Evolutionary conservation across 2,329 filamentous ascomycete species (phyloP), one percentile per base, ranked within the genome.

Genomic region (Aspergillus sp.): DNA sequence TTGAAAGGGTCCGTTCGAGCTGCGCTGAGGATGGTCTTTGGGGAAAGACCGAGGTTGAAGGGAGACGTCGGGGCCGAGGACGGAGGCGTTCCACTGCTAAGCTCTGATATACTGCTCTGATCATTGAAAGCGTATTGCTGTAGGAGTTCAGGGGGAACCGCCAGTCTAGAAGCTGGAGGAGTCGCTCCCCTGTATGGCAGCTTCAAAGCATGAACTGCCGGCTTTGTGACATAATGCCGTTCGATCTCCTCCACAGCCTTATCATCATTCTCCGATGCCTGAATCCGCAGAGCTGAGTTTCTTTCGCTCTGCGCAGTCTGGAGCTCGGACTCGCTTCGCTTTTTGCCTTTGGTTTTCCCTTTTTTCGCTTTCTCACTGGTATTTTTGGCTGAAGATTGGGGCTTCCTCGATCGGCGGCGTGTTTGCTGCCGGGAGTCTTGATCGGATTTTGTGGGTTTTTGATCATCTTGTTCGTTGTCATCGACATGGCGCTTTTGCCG

Each of bases 1-100:
- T 76, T 73, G 61, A 77, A 77, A 0, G 75, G 72, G 54, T 77
- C 73, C 12, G 72, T 77, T 24, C 70, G 69, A 12, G 76, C 70
- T 32, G 75, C 75, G 52, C 72, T 76, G 32, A 76, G 63, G 1
- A 75, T 65, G 3, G 71, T 70, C 56, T 66, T 67, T 12, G 74
- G 73, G 16, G 72, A 71, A 14, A 65, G 63, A 26, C 60, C 39
- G 16, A 62, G 32, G n/a, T 62, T 57, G 22, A 56, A 60, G 14
- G 66, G 62, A 4, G 67, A 66, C 26, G 62, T 63, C 3, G 61
- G 51, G 4, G 52, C 45, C 2, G 66, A 62, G 5, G 67, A 64
- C 56, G 56, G 61, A 5, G 63, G 58, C 16, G 63, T 53, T 39
- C 58, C 31, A 54, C 57, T 49, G 20, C 56, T 51, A 4, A 56